Conservation (phyloP, 768 basidiomycete genomes). For the Dendrothele bispora region DNA sequence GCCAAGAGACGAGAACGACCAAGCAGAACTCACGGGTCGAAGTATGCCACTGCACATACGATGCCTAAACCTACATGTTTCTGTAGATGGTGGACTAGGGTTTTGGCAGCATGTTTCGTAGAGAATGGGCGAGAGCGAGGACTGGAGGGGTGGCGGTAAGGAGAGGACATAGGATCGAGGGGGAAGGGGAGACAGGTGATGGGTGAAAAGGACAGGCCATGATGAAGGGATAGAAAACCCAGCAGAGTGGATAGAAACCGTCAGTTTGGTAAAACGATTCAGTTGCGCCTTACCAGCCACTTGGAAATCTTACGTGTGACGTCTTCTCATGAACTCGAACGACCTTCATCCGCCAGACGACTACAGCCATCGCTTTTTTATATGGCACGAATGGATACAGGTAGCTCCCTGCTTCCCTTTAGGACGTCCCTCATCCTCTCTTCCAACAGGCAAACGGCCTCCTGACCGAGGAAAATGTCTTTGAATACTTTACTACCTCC, state of each 20-base stretch:
- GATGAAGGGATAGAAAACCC: conserved; percentile 28
- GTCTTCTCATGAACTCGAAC: conserved; percentile 41
- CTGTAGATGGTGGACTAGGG: conserved; percentile 26
- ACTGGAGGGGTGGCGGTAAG: conserved; percentile 7
- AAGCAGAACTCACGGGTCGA: conserved; percentile 56
- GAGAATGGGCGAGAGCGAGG: background rate
- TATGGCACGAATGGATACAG: conserved; percentile 91
- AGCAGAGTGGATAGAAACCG: conserved; percentile 29
- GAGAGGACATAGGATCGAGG: conserved; percentile 11
- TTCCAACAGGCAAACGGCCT: conserved; percentile 67
- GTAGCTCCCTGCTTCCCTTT: conserved; percentile 29
- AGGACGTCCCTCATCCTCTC: conserved; percentile 1
- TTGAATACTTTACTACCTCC: conserved; percentile 87
- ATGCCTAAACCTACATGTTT: conserved; percentile 66
- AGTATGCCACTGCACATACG: conserved; percentile 73
- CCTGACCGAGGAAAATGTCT: conserved; percentile 73
- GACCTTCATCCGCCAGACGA: conserved; percentile 83
- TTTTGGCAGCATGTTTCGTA: conserved; percentile 5
- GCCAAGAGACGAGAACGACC: background rate
- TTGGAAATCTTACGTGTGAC: conserved; percentile 3
- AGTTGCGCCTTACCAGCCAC: conserved; percentile 5
- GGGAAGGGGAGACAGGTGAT: conserved; percentile 9
- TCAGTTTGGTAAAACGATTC: conserved; percentile 15
- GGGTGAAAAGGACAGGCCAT: conserved; percentile 18
- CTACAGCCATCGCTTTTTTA: conserved; percentile 81